phyloP scores from a whole-genome alignment of 306 rosid genomes.

The Luffa aegyptiaca region DNA sequence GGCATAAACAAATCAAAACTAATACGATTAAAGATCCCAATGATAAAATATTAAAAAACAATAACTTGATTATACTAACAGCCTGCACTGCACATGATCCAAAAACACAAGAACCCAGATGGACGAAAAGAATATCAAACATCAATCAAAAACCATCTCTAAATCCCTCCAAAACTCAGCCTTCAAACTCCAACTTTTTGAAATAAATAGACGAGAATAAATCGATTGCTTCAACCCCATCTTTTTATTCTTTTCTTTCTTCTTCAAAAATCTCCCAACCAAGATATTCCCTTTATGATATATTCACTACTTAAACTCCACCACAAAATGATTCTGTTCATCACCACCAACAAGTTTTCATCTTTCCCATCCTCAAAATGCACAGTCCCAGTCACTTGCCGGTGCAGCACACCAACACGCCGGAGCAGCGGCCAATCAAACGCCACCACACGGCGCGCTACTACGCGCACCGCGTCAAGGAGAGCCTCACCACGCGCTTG shows the following conservation, averaged over 20 bases:
- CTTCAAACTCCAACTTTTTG: background rate
- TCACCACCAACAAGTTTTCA: background rate
- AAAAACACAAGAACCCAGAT: background rate
- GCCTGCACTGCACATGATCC: background rate
- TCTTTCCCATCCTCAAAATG: conserved; percentile 20
- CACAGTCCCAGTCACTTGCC: conserved; percentile 25
- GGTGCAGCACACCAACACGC: conserved; percentile 13
- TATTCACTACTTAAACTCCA: conserved; percentile 6
- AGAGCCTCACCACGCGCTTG: conserved; percentile 64
- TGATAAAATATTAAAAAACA: too few species aligned
- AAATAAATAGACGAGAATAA: background rate
- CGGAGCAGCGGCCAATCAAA: conserved; percentile 19
- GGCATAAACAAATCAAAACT: too few species aligned
- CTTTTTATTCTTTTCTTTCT: conserved; percentile 49
- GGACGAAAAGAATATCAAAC: background rate
- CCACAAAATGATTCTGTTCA: background rate
- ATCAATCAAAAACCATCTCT: background rate
- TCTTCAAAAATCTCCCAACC: conserved; percentile 31
- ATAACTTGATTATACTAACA: too few species aligned
- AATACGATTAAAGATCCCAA: too few species aligned
- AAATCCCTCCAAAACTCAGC: background rate
- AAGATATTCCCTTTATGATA: conserved; percentile 13
- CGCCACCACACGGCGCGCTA: conserved; percentile 56
- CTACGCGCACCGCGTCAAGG: conserved; percentile 62
- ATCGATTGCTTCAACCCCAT: background rate